Evolutionary conservation across 1,284 basidiomycete species (phyloP).

Genomic region (Trametes hirsuta): DNA sequence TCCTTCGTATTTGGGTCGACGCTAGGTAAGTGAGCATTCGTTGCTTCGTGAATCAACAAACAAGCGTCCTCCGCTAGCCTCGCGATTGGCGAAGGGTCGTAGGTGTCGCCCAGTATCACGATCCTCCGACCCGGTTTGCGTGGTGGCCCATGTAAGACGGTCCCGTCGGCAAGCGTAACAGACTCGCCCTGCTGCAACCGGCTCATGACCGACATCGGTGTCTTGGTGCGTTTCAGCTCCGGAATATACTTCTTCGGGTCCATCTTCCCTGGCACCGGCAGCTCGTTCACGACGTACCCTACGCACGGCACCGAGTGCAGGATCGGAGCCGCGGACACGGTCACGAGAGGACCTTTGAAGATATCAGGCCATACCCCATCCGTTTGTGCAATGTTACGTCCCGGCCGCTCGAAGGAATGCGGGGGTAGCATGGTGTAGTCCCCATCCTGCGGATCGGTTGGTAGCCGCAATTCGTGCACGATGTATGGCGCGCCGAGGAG

Average conservation of each 20-base stretch:
- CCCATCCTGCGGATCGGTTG: conserved; percentile 52
- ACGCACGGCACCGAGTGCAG: conserved; percentile 82
- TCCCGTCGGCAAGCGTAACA: conserved; percentile 80
- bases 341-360: conserved; percentile 59
- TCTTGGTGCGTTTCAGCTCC: conserved; percentile 68
- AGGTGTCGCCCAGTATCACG: conserved; percentile 82
- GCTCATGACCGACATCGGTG: conserved; percentile 74
- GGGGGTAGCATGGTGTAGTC: conserved; percentile 52
- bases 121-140: conserved; percentile 73
- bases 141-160: conserved; percentile 72
- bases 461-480: conserved; percentile 86
- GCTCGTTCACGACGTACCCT: conserved; percentile 82
- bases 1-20: conserved; percentile 59
- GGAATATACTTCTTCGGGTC: conserved; percentile 66
- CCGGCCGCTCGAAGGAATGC: conserved; percentile 62
- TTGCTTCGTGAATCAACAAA: conserved; percentile 85
- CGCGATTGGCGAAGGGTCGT: conserved; percentile 69
- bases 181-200: conserved; percentile 69
- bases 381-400: conserved; percentile 65
- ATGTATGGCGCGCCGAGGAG: conserved; percentile 75
- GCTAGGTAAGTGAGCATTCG: conserved; percentile 86
- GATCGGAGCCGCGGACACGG: conserved; percentile 86
- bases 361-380: conserved; percentile 78
- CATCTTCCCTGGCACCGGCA: conserved; percentile 77
- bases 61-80: conserved; percentile 64